phyloP scores from a whole-genome alignment of 495 filamentous ascomycete species.

The Lepidopterella palustris region DNA sequence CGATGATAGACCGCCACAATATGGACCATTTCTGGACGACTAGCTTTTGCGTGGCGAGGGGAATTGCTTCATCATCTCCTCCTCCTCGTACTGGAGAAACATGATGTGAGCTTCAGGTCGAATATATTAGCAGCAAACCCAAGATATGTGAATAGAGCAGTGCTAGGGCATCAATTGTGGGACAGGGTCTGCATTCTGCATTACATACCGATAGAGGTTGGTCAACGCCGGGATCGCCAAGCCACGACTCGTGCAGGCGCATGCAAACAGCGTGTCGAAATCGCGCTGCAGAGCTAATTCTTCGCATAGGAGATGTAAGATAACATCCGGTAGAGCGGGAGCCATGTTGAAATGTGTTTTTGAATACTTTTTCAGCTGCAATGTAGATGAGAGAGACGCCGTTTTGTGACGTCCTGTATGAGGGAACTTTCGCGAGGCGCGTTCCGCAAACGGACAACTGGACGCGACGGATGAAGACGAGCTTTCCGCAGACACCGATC shows the following conservation, averaged over 20 bases:
- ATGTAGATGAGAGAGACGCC: not conserved
- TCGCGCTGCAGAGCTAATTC: conserved; percentile 48
- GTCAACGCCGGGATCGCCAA: conserved; percentile 53
- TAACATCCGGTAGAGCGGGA: conserved; percentile 48
- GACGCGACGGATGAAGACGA: not conserved
- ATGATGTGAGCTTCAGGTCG: conserved; percentile 13
- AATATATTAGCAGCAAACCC: not conserved
- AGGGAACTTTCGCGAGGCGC: not conserved
- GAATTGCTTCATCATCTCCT: conserved; percentile 27
- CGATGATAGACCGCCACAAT: conserved; percentile 63
- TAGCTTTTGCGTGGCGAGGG: conserved; percentile 36
- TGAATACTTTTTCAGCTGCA: not conserved
- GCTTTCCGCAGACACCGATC: not conserved
- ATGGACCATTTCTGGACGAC: conserved; percentile 49
- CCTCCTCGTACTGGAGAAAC: conserved; percentile 23
- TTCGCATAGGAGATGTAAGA: conserved; percentile 53
- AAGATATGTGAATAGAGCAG: not conserved
- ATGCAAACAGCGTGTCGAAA: conserved; percentile 53
- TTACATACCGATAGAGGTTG: conserved; percentile 60
- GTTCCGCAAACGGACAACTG: not conserved
- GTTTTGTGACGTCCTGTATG: not conserved
- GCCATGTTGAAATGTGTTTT: conserved; percentile 22
- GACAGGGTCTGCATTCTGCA: conserved; percentile 1
- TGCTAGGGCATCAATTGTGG: not conserved
- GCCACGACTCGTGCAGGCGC: conserved; percentile 44